Conservation (phyloP, 371 early-diverging fungal species). For the Saksenaea vasiformis region DNA sequence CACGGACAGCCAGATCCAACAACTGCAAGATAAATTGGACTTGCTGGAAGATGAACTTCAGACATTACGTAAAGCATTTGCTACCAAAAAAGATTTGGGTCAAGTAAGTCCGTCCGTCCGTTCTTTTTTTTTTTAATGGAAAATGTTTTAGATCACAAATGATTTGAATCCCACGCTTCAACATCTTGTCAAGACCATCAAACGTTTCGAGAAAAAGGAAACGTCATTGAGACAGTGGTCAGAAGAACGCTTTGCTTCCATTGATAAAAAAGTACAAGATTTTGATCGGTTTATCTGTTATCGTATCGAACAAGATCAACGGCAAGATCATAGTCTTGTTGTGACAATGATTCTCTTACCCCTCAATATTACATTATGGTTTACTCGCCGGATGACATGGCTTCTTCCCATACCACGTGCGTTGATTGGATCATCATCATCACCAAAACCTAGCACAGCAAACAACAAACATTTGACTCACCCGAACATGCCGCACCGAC, state of each 20-base stretch:
- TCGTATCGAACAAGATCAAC: slow-evolving; percentile 56
- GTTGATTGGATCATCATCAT: not conserved
- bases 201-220: slow-evolving; percentile 65
- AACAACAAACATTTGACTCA: slow-evolving; percentile 11
- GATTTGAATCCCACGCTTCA: slow-evolving; percentile 42
- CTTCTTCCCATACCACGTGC: slow-evolving; percentile 29
- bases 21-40: slow-evolving; percentile 43
- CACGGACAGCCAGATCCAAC: slow-evolving; percentile 51
- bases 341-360: slow-evolving; percentile 42
- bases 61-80: slow-evolving; percentile 58
- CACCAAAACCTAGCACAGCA: not conserved
- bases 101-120: slow-evolving; percentile 46
- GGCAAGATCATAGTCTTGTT: slow-evolving; percentile 29
- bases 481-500: not conserved
- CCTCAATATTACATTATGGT: slow-evolving; percentile 43
- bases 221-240: slow-evolving; percentile 52
- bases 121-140: too few species aligned
- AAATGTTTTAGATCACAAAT: slow-evolving; percentile 31
- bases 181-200: slow-evolving; percentile 57
- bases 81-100: slow-evolving; percentile 66
- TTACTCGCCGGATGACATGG: slow-evolving; percentile 34
- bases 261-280: slow-evolving; percentile 60
- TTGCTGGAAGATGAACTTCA: slow-evolving; percentile 59
- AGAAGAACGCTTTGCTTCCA: slow-evolving; percentile 53
- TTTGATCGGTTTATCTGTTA: slow-evolving; percentile 59